These are phyloP conservation scores for Leccinum incarnatum DNA, from an alignment of 768 basidiomycete species.

Conservation along the genomic window DNA sequence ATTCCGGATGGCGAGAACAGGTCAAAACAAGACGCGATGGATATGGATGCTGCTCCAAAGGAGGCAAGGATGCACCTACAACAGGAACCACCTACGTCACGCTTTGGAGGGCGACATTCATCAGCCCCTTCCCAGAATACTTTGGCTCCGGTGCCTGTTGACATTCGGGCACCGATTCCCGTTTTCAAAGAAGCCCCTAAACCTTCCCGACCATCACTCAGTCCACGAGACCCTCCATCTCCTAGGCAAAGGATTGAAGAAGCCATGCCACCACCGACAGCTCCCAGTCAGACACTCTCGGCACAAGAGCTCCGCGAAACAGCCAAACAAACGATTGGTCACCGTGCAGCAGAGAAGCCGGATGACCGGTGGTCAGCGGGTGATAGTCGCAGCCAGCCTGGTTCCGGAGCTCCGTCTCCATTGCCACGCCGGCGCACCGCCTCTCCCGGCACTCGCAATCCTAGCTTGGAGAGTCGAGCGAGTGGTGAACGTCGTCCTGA, in stretches of 20 bases:
- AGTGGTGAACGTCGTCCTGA: conserved; percentile 66
- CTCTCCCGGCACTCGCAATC: conserved; percentile 66
- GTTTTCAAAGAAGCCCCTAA: conserved; percentile 20
- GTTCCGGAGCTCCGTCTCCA: conserved; percentile 54
- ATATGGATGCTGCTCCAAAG: conserved; percentile 30
- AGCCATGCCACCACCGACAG: conserved; percentile 74
- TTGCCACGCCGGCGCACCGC: conserved; percentile 55
- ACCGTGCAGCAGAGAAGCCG: conserved; percentile 34
- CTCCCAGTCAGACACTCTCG: conserved; percentile 74
- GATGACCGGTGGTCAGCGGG: conserved; percentile 39
- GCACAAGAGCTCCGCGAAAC: conserved; percentile 81
- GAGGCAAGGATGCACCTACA: conserved; percentile 26
- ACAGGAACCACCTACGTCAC: conserved; percentile 18
- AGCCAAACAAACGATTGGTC: conserved; percentile 62
- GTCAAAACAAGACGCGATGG: conserved; percentile 34
- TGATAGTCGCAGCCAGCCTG: conserved; percentile 46
- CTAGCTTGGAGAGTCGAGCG: conserved; percentile 68
- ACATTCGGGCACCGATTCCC: conserved; percentile 16
- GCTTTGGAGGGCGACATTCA: conserved; percentile 23
- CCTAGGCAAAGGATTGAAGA: conserved; percentile 43
- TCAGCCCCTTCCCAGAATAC: conserved; percentile 13
- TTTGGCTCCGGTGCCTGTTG: conserved; percentile 14
- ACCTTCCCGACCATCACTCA: conserved; percentile 17
- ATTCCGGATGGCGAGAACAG: conserved; percentile 31
- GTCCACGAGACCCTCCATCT: conserved; percentile 37